Evolutionary conservation across 257 asterid species (phyloP).

Genomic region (Jacaranda copaia): DNA sequence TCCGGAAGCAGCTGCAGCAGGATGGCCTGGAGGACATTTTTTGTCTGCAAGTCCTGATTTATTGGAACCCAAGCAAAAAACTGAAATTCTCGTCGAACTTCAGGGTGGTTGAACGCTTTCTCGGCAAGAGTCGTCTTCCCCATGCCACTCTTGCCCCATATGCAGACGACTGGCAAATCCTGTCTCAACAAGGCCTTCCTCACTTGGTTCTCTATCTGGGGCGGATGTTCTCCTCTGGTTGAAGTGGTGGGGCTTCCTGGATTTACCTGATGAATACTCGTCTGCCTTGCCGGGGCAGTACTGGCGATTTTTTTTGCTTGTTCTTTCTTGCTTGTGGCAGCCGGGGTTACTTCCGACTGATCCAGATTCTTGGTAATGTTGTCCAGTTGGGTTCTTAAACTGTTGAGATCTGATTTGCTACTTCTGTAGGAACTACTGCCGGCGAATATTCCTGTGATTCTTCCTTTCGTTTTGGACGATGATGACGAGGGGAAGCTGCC

Average conservation of each 20-base stretch:
- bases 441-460: not conserved
- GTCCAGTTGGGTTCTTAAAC: not conserved
- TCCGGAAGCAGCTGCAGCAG: constrained; percentile 1
- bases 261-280: not conserved
- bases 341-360: not conserved
- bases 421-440: not conserved
- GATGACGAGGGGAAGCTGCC: not conserved
- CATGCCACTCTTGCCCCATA: constrained; percentile 31
- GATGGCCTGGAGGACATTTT: not conserved
- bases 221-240: not conserved
- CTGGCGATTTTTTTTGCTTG: not conserved
- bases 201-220: not conserved
- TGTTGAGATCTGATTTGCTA: not conserved
- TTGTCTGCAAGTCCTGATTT: constrained; percentile 17
- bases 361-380: not conserved
- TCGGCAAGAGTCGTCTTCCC: constrained; percentile 29
- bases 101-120: not conserved
- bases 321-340: not conserved
- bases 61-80: constrained; percentile 24
- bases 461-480: not conserved
- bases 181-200: not conserved
- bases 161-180: not conserved
- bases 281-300: not conserved
- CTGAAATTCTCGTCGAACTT: not conserved
- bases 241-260: not conserved